Conservation (phyloP, 2,329 filamentous ascomycete species). For the Boeremia lycopersici region DNA sequence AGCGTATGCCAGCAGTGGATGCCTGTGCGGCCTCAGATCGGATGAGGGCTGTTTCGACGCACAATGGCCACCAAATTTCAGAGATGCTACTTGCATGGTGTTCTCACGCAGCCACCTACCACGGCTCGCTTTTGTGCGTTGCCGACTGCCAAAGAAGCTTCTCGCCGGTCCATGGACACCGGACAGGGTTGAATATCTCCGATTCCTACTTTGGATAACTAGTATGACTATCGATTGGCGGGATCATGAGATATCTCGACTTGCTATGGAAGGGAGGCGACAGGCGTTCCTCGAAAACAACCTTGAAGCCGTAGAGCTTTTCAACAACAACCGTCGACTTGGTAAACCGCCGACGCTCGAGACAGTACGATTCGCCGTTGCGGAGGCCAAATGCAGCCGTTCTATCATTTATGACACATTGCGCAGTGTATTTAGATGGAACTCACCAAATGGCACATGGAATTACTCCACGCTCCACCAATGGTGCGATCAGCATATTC, state of each 20-base stretch:
- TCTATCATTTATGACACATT: constrained; percentile 42
- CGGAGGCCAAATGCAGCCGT: constrained; percentile 38
- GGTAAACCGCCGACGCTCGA: constrained; percentile 32
- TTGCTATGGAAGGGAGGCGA: constrained; percentile 25
- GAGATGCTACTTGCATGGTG: constrained; percentile 35
- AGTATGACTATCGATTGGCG: constrained; percentile 43
- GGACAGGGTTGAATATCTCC: constrained; percentile 38
- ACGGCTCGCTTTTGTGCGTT: constrained; percentile 33
- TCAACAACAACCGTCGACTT: constrained; percentile 42
- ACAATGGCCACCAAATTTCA: constrained; percentile 40
- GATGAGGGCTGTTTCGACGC: constrained; percentile 35
- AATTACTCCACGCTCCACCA: constrained; percentile 25
- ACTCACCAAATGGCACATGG: constrained; percentile 16
- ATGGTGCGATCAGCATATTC: constrained; percentile 36
- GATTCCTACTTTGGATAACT: constrained; percentile 40
- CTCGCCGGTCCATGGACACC: constrained; percentile 34
- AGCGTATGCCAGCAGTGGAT: constrained; percentile 28
- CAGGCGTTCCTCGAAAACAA: constrained; percentile 36
- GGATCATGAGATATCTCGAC: constrained; percentile 14
- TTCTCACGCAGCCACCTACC: constrained; percentile 39
- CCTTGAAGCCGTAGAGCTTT: constrained; percentile 42
- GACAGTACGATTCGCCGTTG: constrained; percentile 34
- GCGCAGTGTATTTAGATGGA: constrained; percentile 27
- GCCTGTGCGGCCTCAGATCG: constrained; percentile 33
- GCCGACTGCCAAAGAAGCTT: constrained; percentile 39